Evolutionary conservation across 331 rosid genomes (phyloP), one percentile per base, ranked within the genome.

Genomic region (Quercus lobata): DNA sequence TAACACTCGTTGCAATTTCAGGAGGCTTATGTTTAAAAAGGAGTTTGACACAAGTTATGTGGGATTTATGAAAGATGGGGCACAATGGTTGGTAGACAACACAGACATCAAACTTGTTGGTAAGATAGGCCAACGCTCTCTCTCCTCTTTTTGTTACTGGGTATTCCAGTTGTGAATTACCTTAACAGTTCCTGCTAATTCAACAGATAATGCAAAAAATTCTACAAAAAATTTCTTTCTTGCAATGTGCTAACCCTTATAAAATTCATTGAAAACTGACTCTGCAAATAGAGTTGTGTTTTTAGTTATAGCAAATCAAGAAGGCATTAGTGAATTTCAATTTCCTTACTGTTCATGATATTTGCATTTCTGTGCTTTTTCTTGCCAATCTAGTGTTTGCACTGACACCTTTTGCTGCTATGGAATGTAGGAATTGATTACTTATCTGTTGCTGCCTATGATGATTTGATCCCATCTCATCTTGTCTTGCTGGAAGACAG

Each of bases 41-140:
- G 94, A 90, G 83, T 95, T 90, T 49, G 97, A 91, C 86, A 30
- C 90, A 30, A 95, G 93, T 85, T 93, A 86, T 53, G 96, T 91
- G 55, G 98, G 97, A 78, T 95, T 92, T 86, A 91, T 81, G 97
- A 88, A 84, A 86, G 94, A 95, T 84, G 98, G 98, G 71, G 97
- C 98, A 46, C 86, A 90, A 86, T 92, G 97, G 98, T 81, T 95
- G 73, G 94, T 90, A 73, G 90, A 91, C 76, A 92, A 95, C 92
- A 92, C 97, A 55, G 93, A 90, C 83, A 86, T 95, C 84, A 95
- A 93, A 86, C 99, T 95, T 61, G 88, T 95, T 58, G 98, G 97
- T 93, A 78, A 89, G 96, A 82, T 80, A 76, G 35, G 52, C 72
- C 3, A 19, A 19, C 3, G 5, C 32, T 68, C 15, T 4, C 8